Conservation (phyloP, 352 stramenopile genomes). For the Aphanomyces invadans region DNA sequence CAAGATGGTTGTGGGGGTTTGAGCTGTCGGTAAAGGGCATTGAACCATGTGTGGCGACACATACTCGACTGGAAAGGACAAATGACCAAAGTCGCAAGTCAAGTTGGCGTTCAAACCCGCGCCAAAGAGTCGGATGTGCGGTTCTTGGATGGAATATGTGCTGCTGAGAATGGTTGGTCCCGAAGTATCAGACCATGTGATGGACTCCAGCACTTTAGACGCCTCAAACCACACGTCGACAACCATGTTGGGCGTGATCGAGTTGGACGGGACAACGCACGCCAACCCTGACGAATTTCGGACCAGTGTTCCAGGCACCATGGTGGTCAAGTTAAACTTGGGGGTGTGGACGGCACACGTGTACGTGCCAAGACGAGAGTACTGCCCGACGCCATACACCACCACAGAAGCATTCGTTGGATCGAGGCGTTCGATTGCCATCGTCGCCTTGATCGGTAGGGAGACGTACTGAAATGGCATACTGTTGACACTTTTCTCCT, state of each 20-base stretch:
- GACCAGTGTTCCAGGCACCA: background rate
- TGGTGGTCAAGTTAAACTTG: background rate
- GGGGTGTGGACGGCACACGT: background rate
- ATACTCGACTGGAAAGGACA: background rate
- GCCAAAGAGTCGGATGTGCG: background rate
- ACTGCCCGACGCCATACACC: background rate
- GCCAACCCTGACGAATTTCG: background rate
- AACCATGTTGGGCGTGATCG: background rate
- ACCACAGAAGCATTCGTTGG: background rate
- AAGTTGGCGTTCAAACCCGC: background rate
- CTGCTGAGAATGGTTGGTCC: background rate
- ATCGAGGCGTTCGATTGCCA: background rate
- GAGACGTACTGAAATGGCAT: background rate
- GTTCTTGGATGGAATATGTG: background rate
- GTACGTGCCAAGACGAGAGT: background rate
- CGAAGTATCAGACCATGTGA: background rate
- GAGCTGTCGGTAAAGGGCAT: background rate
- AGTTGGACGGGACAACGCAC: background rate
- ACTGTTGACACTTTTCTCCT: background rate
- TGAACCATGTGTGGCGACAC: background rate
- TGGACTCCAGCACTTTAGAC: background rate
- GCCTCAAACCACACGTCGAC: background rate
- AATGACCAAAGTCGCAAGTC: background rate
- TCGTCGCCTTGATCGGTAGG: background rate
- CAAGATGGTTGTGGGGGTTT: background rate